Base-by-base conservation (phyloP, 352 stramenopile genomes). In the Phytophthora parvispora region DNA sequence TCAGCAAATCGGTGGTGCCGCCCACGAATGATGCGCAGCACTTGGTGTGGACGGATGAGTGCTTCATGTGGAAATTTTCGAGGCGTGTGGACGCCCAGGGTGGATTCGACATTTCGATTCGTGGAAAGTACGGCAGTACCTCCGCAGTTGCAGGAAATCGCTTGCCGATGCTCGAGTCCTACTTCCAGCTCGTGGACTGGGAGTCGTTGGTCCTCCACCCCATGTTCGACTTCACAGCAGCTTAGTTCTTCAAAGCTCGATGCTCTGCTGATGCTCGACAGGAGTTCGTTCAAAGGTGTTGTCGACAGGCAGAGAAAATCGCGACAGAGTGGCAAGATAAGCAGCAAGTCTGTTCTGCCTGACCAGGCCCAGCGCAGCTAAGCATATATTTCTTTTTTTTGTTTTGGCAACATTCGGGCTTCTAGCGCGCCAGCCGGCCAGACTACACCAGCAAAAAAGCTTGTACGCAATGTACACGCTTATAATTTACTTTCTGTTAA, bases 21-120 rank as follows among this genome's bases (percentile, higher is more conserved):
- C 86, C 86, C 0, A 89, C 86, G 27, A 91, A 90, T 71, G 87
- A 95, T 49, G 87, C 86, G 25, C 87, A 95, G 75, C 86, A 95
- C 67, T 68, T 95, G 48, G 87, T 95, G n/a, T 95, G 87, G 87
- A 95, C 87, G 8, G 87, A 95, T 63, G 87, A 95, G 80, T 94
- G 84, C 62, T 94, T 78, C 69, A 93, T 95, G 85, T 94, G 86
- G 84, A 91, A 91, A 52, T 95, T 94, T 72, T 76, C 75, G 50
- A 78, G 84, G 15, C 81, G 74, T 13, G 45, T 74, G 55, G 84
- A 90, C 61, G 68, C 72, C 20, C 74, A 83, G 32, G 77, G 85
- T 5, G 87, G 87, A 40, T 95, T 95, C 55, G 82, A 91, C 36
- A 72, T 94, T 20, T 92, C 86, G 42, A 88, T 94, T 43, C 78